These are phyloP conservation scores for Elsinoe ampelina DNA, from an alignment of 2,329 filamentous ascomycete genomes.

Conservation along the genomic window DNA sequence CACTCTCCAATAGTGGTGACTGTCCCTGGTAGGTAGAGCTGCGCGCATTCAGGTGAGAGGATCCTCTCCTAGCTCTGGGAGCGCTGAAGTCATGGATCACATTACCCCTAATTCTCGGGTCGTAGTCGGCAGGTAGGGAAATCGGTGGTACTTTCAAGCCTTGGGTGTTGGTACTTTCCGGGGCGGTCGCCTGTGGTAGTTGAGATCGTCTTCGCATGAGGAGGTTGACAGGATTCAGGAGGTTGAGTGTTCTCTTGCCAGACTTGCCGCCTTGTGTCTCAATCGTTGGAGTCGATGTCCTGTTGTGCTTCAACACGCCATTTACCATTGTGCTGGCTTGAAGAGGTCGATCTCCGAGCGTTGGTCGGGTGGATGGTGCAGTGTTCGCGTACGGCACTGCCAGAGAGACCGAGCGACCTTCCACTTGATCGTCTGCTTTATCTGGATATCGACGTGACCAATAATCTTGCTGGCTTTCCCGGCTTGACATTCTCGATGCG, in stretches of 20 bases:
- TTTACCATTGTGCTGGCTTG: slow-evolving; percentile 14
- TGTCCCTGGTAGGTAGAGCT: not conserved
- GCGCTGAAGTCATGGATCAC: slow-evolving; percentile 58
- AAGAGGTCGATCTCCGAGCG: slow-evolving; percentile 17
- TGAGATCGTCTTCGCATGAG: slow-evolving; percentile 48
- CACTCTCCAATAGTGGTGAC: not conserved
- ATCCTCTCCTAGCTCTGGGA: slow-evolving; percentile 38
- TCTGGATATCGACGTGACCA: not conserved
- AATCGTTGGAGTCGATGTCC: slow-evolving; percentile 12
- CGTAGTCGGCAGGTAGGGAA: slow-evolving; percentile 48
- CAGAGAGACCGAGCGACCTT: slow-evolving; percentile 14
- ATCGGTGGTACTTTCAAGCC: slow-evolving; percentile 39
- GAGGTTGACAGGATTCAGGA: slow-evolving; percentile 53
- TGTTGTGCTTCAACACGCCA: slow-evolving; percentile 16
- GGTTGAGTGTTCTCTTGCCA: slow-evolving; percentile 17
- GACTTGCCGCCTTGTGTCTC: slow-evolving; percentile 15
- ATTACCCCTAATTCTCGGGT: slow-evolving; percentile 53
- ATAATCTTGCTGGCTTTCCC: not conserved
- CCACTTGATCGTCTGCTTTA: not conserved
- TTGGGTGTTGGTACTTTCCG: slow-evolving; percentile 43
- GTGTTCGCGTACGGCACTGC: slow-evolving; percentile 15
- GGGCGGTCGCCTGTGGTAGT: slow-evolving; percentile 27
- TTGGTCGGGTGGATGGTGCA: slow-evolving; percentile 14
- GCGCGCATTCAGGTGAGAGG: not conserved
- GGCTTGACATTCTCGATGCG: slow-evolving; percentile 2